These are phyloP conservation scores for Gastrolobium villosum DNA, from an alignment of 306 rosid genomes.

Conservation along the genomic window DNA sequence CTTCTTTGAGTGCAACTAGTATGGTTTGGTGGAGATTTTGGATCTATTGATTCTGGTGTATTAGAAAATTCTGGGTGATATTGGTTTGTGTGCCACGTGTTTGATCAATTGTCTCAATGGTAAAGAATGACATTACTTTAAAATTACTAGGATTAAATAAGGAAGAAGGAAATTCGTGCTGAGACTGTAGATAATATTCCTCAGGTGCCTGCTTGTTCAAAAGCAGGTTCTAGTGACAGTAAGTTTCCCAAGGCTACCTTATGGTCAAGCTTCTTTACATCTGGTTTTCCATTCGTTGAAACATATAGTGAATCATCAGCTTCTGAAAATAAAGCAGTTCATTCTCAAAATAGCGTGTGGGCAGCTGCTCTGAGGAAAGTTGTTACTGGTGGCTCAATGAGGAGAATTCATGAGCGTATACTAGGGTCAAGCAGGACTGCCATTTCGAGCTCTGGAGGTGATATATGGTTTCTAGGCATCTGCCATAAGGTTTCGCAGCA, in stretches of 20 bases:
- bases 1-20: too few relatives aligned
- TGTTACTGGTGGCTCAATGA: conserved; percentile 79
- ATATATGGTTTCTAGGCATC: conserved; percentile 95
- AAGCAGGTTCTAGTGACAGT: conserved; percentile 63
- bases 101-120: too few relatives aligned
- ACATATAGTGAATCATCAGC: conserved; percentile 69
- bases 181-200: conserved; percentile 63
- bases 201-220: conserved; percentile 58
- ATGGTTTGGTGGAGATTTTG: too few relatives aligned
- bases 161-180: neutral
- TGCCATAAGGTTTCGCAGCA: conserved; percentile 71
- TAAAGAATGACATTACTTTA: too few relatives aligned
- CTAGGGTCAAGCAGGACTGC: conserved; percentile 79
- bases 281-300: conserved; percentile 80
- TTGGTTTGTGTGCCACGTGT: too few relatives aligned
- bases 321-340: conserved; percentile 78
- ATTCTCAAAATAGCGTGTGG: conserved; percentile 80
- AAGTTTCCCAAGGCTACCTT: conserved; percentile 72
- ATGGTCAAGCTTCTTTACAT: conserved; percentile 85
- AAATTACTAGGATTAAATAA: too few relatives aligned
- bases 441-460: conserved; percentile 76
- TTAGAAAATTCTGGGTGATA: too few relatives aligned
- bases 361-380: conserved; percentile 79
- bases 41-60: too few relatives aligned
- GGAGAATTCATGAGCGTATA: conserved; percentile 85